Base-by-base conservation (phyloP, 768 basidiomycete species). In the Strobilomyces echinocephalus region DNA sequence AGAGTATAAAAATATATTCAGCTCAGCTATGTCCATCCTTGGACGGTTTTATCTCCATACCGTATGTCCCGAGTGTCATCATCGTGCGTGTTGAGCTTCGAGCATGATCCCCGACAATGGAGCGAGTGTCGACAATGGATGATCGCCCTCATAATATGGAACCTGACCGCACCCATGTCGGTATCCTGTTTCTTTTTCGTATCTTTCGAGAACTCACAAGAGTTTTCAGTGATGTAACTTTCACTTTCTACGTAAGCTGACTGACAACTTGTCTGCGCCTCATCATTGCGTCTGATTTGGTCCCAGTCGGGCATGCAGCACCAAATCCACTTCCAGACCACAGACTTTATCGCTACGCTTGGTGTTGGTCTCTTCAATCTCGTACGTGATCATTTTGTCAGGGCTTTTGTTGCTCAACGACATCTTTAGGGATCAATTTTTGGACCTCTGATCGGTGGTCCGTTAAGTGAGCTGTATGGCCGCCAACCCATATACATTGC, bases 91-190 rank as follows among this genome's bases (percentile, higher is more conserved):
- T 45, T 57, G 46, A 53, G 58, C 28, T 59, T 54, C 10, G 60
- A 59, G 50, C 59, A 62, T 54, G 64, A 66, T 53, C 64, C 63
- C 30, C 57, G 57, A 30, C 49, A 57, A 44, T 63, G 62, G 60
- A 57, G 55, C 56, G 58, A 54, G 10, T 48, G 54, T 54, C 50
- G 60, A 46, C 59, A 56, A 26, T 61, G 57, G 60, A 48, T 53
- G 56, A 65, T 68, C 31, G 54, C 63, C 33, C 52, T 63, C 39
- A 57, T 65, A 3, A 57, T 67, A 38, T 63, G 61, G 62, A 65
- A 67, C 38, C 44, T 60, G 33, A 63, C 65, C 35, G 63, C 66
- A 21, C 66, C 59, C 2, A 55, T 67, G 66, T 67, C 12, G 28
- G 65, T 58, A 26, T 26, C 33, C 33, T 33, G 15, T 49, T 55